Conservation (phyloP, 1,284 basidiomycete genomes). For the Leccinum solheimii region DNA sequence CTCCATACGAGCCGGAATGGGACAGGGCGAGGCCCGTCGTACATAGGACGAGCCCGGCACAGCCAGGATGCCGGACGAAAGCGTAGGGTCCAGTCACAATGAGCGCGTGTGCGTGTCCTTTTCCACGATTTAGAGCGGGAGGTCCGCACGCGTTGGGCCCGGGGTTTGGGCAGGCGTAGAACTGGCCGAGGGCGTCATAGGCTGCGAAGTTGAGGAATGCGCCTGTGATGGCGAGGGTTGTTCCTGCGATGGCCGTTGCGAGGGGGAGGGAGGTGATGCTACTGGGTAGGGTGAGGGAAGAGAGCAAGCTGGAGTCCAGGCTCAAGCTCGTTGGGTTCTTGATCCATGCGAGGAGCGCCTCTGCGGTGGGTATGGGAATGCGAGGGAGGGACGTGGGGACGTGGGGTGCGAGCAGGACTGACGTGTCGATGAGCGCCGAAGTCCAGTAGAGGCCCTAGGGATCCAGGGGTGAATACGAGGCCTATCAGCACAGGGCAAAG, state of each 20-base stretch:
- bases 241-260: slow-evolving; percentile 11
- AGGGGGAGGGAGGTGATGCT: neutral
- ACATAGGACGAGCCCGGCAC: slow-evolving; percentile 23
- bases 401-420: slow-evolving; percentile 12
- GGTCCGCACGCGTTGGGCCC: slow-evolving; percentile 10
- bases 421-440: slow-evolving; percentile 16
- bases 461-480: neutral
- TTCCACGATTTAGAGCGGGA: neutral
- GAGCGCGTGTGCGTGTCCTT: slow-evolving; percentile 25
- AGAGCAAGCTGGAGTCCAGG: neutral
- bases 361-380: neutral
- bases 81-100: slow-evolving; percentile 32
- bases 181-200: slow-evolving; percentile 24
- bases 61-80: slow-evolving; percentile 35
- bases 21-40: slow-evolving; percentile 13
- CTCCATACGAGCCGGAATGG: slow-evolving; percentile 8
- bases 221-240: slow-evolving; percentile 17
- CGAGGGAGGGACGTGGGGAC: neutral
- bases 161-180: slow-evolving; percentile 26
- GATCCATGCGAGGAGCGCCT: slow-evolving; percentile 1
- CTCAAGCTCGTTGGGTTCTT: neutral
- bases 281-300: neutral
- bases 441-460: slow-evolving; percentile 27
- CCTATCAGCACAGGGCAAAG: neutral
- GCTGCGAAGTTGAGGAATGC: slow-evolving; percentile 23